A percentile compares a stretch with the other conserved stretches of the same genome.
These are phyloP conservation scores for Ophiostoma pallidulum DNA, from an alignment of 2,329 filamentous ascomycete species.

Conservation along the genomic window DNA sequence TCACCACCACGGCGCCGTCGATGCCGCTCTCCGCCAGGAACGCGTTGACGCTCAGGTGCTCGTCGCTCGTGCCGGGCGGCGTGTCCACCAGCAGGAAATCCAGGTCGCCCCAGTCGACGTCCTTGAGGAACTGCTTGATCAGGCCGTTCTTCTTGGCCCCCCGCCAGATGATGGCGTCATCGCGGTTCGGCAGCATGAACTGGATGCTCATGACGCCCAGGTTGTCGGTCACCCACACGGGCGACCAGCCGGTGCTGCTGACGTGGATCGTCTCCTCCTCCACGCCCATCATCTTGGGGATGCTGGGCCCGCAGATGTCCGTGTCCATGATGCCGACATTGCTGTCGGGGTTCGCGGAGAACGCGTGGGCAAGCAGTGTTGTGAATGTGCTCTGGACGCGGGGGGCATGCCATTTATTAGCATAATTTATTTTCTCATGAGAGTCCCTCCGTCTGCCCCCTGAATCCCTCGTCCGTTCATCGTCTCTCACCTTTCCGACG, in stretches of 20 bases:
- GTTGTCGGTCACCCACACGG: constrained; percentile 92
- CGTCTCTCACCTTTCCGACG: constrained; percentile 60
- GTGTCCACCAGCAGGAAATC: constrained; percentile 93
- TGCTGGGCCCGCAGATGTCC: constrained; percentile 91
- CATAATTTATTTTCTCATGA: too few relatives aligned
- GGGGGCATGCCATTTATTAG: too few relatives aligned
- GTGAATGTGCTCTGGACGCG: constrained; percentile 19
- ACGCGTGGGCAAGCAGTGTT: constrained; percentile 53
- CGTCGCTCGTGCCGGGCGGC: constrained; percentile 88
- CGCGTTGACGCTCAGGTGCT: constrained; percentile 88
- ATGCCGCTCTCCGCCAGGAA: constrained; percentile 87
- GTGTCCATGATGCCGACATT: constrained; percentile 96
- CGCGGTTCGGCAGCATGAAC: constrained; percentile 90
- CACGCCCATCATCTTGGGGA: constrained; percentile 98
- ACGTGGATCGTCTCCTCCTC: constrained; percentile 90
- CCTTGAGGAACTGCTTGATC: constrained; percentile 96
- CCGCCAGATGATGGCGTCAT: constrained; percentile 95
- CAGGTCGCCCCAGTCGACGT: constrained; percentile 94
- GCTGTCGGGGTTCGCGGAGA: constrained; percentile 72
- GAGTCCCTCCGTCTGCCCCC: too few relatives aligned
- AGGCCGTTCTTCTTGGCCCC: constrained; percentile 97
- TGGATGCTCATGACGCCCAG: constrained; percentile 95
- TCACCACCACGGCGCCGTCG: constrained; percentile 85
- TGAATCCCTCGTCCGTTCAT: too few relatives aligned
- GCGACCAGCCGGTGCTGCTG: constrained; percentile 80